These are phyloP conservation scores for Penicillium samsonianum DNA, from an alignment of 495 filamentous ascomycete species.

Conservation along the genomic window DNA sequence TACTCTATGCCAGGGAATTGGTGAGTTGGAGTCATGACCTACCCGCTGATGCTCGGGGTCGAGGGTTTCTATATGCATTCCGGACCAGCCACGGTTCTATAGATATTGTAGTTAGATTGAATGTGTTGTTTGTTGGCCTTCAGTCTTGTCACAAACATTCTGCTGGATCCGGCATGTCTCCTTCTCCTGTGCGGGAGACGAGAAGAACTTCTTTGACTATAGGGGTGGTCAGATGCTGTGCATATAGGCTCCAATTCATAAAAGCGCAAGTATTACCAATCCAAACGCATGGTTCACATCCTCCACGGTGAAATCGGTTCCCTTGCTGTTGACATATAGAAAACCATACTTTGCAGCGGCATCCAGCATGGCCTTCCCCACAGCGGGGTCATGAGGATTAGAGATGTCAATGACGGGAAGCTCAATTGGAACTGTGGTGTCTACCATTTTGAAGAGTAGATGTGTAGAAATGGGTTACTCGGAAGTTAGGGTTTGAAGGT, in stretches of 20 bases:
- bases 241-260: background rate
- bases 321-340: constrained; percentile 77
- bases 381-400: constrained; percentile 50
- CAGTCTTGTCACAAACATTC: constrained; percentile 47
- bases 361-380: constrained; percentile 72
- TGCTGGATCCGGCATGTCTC: constrained; percentile 67
- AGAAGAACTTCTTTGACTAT: constrained; percentile 79
- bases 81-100: constrained; percentile 84
- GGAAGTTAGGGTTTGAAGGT: background rate
- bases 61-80: constrained; percentile 84
- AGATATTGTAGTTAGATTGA: constrained; percentile 10
- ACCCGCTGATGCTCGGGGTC: constrained; percentile 84
- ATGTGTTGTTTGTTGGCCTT: background rate
- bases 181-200: constrained; percentile 70
- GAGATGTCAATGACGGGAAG: constrained; percentile 84
- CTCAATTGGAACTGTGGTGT: constrained; percentile 43
- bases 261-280: constrained; percentile 52
- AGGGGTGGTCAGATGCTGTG: constrained; percentile 8
- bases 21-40: constrained; percentile 21
- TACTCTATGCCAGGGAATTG: background rate
- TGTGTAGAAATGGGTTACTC: background rate
- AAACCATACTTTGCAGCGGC: constrained; percentile 84
- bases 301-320: constrained; percentile 62
- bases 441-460: constrained; percentile 38
- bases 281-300: constrained; percentile 75